These are phyloP conservation scores for Alternaria arbusti DNA, from an alignment of 2,329 filamentous ascomycete species.

Conservation along the genomic window DNA sequence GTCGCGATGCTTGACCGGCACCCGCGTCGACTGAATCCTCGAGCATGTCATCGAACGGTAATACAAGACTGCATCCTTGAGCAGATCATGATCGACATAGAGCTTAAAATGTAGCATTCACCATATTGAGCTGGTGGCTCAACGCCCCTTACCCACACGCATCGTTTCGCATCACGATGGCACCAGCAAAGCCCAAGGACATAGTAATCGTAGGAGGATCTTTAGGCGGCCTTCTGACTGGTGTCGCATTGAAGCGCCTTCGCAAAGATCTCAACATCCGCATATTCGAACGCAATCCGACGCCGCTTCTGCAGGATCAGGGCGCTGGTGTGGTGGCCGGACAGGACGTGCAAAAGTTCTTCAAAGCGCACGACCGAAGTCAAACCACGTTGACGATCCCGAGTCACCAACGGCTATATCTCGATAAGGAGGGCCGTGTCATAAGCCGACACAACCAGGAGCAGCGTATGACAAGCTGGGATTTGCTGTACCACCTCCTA, in stretches of 20 bases:
- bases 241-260: conserved; percentile 30
- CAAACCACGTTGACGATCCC: conserved; percentile 23
- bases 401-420: conserved; percentile 28
- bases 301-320: conserved; percentile 33
- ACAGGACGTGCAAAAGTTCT: conserved; percentile 28
- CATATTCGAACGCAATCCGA: conserved; percentile 35
- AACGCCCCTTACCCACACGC: too few relatives aligned
- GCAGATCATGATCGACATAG: neutral
- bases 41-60: conserved; percentile 12
- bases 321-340: conserved; percentile 36
- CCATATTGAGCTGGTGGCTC: neutral
- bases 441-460: conserved; percentile 26
- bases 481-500: conserved; percentile 33
- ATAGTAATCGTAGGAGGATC: conserved; percentile 34
- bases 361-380: conserved; percentile 27
- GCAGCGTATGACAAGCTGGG: conserved; percentile 40
- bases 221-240: conserved; percentile 29
- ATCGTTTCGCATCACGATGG: too few relatives aligned
- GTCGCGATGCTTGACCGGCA: neutral
- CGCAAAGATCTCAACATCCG: conserved; percentile 28
- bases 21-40: neutral
- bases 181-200: conserved; percentile 22
- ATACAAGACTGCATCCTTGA: conserved; percentile 6
- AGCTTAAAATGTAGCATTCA: neutral
- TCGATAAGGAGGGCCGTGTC: conserved; percentile 24